Conservation (phyloP, 371 early-diverging fungal genomes). For the Mortierella sp. region DNA sequence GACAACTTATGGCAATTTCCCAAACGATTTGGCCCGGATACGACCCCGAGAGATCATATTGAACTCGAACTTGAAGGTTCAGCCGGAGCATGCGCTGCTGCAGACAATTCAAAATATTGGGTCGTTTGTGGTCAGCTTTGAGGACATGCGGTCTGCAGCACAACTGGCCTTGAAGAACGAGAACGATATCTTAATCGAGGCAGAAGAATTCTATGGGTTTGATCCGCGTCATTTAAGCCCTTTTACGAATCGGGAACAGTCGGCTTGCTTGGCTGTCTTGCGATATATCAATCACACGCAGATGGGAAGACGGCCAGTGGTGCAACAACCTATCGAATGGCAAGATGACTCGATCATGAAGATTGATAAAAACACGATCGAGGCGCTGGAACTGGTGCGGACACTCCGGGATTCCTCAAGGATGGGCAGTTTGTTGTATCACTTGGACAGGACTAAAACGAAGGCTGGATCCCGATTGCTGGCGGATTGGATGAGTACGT, state of each 20-base stretch:
- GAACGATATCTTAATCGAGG: conserved; percentile 29
- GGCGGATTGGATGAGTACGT: conserved; percentile 70
- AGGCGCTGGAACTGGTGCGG: conserved; percentile 66
- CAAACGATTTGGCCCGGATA: conserved; percentile 82
- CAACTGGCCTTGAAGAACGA: conserved; percentile 17
- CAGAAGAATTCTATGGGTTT: conserved; percentile 25
- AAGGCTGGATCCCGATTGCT: conserved; percentile 84
- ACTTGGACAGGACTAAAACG: conserved; percentile 82
- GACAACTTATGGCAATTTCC: conserved; percentile 60
- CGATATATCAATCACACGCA: conserved; percentile 69
- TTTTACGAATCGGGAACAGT: conserved; percentile 58
- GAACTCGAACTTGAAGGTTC: conserved; percentile 45
- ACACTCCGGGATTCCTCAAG: conserved; percentile 61
- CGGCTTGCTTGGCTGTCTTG: conserved; percentile 65
- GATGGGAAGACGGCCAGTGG: conserved; percentile 57
- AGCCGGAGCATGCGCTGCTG: conserved; percentile 31
- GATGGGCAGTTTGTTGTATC: conserved; percentile 73
- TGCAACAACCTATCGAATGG: conserved; percentile 63
- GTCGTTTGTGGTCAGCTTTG: conserved; percentile 42
- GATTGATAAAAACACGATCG: conserved; percentile 71
- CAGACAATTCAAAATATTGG: conserved; percentile 27
- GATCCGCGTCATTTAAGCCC: conserved; percentile 20
- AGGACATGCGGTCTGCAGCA: conserved; percentile 43
- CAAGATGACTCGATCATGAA: conserved; percentile 60
- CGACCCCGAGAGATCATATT: conserved; percentile 87